These are phyloP conservation scores for Mallotus japonicus DNA, from an alignment of 441 rosid genomes.

Conservation along the genomic window DNA sequence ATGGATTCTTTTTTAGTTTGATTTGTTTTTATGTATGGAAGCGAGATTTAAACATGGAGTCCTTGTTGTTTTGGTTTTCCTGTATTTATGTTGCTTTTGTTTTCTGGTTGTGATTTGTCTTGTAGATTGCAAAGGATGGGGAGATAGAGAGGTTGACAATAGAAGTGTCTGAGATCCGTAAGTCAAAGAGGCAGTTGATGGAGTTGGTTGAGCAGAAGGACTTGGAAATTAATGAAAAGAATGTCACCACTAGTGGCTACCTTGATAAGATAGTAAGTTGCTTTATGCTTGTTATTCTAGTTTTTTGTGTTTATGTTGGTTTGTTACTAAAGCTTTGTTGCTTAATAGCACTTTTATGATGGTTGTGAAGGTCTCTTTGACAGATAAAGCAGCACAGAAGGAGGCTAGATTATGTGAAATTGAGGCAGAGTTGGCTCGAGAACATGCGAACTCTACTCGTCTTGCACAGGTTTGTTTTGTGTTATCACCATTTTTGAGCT, in stretches of 20 bases:
- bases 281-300: constrained; percentile 4
- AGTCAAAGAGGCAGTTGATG: constrained; percentile 84
- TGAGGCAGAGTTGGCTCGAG: constrained; percentile 65
- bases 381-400: constrained; percentile 58
- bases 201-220: constrained; percentile 82
- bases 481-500: background rate
- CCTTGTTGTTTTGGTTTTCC: no score
- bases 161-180: constrained; percentile 71
- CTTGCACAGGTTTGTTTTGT: constrained; percentile 58
- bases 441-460: constrained; percentile 63
- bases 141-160: constrained; percentile 65
- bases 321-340: background rate
- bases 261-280: constrained; percentile 76
- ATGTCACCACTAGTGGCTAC: constrained; percentile 59
- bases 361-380: constrained; percentile 56
- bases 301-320: background rate
- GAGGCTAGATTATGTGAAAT: constrained; percentile 67
- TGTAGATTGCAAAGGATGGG: constrained; percentile 82
- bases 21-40: no score
- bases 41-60: no score
- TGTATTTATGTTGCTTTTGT: background rate
- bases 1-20: no score
- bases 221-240: constrained; percentile 77
- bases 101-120: background rate
- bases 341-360: background rate